A percentile compares a stretch with the other conserved stretches of the same genome.
These are phyloP conservation scores for Coccomyxa sp. DNA, from an alignment of 139 green algal species.

Conservation along the genomic window DNA sequence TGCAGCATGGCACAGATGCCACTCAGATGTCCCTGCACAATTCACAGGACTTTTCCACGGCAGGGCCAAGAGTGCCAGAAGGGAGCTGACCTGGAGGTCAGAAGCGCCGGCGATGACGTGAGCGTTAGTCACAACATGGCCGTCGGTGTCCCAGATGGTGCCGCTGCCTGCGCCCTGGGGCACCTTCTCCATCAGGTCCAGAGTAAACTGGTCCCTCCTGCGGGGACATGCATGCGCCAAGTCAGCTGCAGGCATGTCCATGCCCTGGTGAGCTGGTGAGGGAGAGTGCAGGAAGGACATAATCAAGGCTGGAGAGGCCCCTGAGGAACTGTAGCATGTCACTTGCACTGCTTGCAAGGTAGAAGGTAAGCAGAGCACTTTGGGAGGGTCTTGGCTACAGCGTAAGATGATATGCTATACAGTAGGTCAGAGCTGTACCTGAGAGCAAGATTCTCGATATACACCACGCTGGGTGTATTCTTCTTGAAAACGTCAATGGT, in stretches of 20 bases:
- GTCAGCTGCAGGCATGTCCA: no score
- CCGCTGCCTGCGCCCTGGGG: slow-evolving; percentile 45
- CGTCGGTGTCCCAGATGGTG: slow-evolving; percentile 54
- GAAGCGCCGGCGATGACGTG: slow-evolving; percentile 53
- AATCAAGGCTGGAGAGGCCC: background rate
- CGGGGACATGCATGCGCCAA: no score
- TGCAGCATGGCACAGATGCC: no score
- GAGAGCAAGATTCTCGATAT: slow-evolving; percentile 51
- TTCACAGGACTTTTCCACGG: background rate
- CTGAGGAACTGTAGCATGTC: background rate
- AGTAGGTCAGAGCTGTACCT: slow-evolving; percentile 6
- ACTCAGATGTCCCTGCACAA: no score
- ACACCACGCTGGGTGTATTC: slow-evolving; percentile 58
- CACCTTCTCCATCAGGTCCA: slow-evolving; percentile 50
- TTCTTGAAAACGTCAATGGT: slow-evolving; percentile 48
- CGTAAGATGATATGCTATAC: no score
- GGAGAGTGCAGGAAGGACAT: background rate
- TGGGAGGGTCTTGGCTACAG: no score
- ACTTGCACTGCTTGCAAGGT: background rate
- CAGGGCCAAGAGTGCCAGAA: background rate
- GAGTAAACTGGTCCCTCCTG: slow-evolving; percentile 60
- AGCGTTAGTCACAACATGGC: slow-evolving; percentile 74
- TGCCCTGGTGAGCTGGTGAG: background rate
- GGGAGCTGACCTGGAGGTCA: slow-evolving; percentile 26
- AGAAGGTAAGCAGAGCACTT: background rate